These are phyloP conservation scores for Colletotrichum tropicicola DNA, from an alignment of 2,329 filamentous ascomycete species.

Conservation along the genomic window DNA sequence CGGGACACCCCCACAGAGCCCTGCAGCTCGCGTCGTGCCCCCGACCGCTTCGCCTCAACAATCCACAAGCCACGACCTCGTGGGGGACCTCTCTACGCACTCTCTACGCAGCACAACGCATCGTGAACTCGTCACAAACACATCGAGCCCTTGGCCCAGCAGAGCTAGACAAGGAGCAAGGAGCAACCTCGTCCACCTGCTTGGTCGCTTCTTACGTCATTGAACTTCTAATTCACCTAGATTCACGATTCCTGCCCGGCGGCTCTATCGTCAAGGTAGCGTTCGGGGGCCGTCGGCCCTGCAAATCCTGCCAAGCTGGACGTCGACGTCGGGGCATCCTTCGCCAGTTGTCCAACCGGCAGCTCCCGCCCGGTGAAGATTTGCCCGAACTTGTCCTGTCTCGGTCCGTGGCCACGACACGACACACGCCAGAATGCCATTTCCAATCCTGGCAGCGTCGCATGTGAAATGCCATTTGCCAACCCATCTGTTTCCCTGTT, in stretches of 20 bases:
- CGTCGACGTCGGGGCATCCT: not conserved
- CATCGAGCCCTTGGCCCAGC: not conserved
- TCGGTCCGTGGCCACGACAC: not conserved
- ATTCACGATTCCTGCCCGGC: slow-evolving; percentile 25
- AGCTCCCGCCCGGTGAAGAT: slow-evolving; percentile 6
- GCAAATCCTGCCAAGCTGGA: not conserved
- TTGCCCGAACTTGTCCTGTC: not conserved
- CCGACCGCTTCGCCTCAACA: slow-evolving; percentile 27
- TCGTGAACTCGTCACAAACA: slow-evolving; percentile 4
- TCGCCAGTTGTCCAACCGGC: not conserved
- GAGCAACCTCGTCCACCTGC: not conserved
- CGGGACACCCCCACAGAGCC: slow-evolving; percentile 20
- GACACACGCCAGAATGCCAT: not conserved
- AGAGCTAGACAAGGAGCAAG: not conserved
- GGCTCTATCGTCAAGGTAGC: slow-evolving; percentile 24
- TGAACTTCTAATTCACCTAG: slow-evolving; percentile 5
- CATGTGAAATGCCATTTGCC: too few relatives aligned
- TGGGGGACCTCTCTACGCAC: not conserved
- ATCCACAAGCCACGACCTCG: slow-evolving; percentile 6
- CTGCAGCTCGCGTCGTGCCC: slow-evolving; percentile 4
- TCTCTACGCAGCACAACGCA: not conserved
- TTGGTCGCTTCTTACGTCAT: slow-evolving; percentile 22
- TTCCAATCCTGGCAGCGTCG: too few relatives aligned
- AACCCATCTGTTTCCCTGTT: too few relatives aligned
- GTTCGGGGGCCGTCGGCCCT: slow-evolving; percentile 19